A percentile compares a stretch with the other conserved stretches of the same genome.
Conservation (phyloP, 495 filamentous ascomycete species). For the Melanomma pulvis-pyrius region DNA sequence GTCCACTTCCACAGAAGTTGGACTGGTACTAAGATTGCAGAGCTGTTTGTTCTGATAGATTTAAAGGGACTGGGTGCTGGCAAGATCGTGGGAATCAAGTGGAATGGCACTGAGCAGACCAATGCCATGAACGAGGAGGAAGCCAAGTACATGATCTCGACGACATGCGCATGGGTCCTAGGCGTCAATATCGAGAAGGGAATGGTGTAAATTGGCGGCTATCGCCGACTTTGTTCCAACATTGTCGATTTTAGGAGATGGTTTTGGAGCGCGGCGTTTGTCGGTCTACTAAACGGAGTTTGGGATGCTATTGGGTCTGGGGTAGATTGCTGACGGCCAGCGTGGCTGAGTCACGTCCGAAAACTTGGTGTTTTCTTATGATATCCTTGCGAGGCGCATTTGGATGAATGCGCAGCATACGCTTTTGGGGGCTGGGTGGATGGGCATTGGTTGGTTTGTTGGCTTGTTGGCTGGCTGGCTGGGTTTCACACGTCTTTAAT, state of each 20-base stretch:
- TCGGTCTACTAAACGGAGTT: background rate
- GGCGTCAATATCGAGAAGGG: slow-evolving; percentile 16
- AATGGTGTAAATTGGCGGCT: background rate
- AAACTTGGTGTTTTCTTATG: background rate
- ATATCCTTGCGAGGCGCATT: background rate
- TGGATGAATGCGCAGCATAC: background rate
- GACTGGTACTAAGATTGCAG: slow-evolving; percentile 33
- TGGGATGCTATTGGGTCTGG: background rate
- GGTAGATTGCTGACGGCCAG: background rate
- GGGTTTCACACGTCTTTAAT: background rate
- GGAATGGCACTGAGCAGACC: slow-evolving; percentile 32
- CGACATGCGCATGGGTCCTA: slow-evolving; percentile 27
- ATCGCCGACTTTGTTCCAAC: background rate
- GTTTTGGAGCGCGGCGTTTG: background rate
- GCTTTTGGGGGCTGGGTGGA: background rate
- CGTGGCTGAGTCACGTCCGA: background rate
- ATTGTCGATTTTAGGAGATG: background rate
- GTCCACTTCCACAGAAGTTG: slow-evolving; percentile 33
- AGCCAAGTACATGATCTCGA: slow-evolving; percentile 28
- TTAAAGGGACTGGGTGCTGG: slow-evolving; percentile 26
- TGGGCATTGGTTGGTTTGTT: too few species aligned
- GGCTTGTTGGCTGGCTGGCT: too few species aligned
- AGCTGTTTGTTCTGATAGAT: slow-evolving; percentile 30
- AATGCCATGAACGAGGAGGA: slow-evolving; percentile 23
- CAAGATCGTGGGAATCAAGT: slow-evolving; percentile 31